phyloP scores from a whole-genome alignment of 2,329 filamentous ascomycete species.

The Berkeleyomyces rouxiae region DNA sequence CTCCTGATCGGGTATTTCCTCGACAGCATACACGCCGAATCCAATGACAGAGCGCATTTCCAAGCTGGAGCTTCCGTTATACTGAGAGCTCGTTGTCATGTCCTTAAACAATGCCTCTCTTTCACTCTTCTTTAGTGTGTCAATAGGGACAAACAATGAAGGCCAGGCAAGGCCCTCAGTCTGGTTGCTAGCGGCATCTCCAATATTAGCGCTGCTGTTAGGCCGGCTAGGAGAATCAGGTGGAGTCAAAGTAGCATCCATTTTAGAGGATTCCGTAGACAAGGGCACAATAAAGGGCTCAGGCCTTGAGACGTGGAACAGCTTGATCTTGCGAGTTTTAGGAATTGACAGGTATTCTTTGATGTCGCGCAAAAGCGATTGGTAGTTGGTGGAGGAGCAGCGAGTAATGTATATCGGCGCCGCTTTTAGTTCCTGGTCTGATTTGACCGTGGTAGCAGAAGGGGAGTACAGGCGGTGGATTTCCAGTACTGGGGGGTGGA shows the following conservation, averaged over 20 bases:
- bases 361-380: conserved; percentile 58
- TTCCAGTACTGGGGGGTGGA: conserved; percentile 70
- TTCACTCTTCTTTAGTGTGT: conserved; percentile 12
- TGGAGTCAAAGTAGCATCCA: conserved; percentile 22
- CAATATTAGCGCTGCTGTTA: conserved; percentile 17
- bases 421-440: conserved; percentile 42
- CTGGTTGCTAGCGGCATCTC: conserved; percentile 23
- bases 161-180: background rate
- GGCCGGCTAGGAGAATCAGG: conserved; percentile 26
- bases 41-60: conserved; percentile 50
- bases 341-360: conserved; percentile 56
- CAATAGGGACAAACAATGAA: conserved; percentile 5
- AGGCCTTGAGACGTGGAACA: conserved; percentile 47
- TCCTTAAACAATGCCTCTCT: conserved; percentile 29
- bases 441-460: conserved; percentile 38
- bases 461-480: conserved; percentile 61
- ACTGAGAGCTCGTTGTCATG: conserved; percentile 54
- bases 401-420: conserved; percentile 50
- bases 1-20: conserved; percentile 34
- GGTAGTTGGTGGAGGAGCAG: conserved; percentile 51
- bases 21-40: conserved; percentile 64
- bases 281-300: conserved; percentile 20
- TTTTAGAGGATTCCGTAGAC: background rate
- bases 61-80: conserved; percentile 57
- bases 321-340: conserved; percentile 52